Percentiles rank a stretch among this genome's conserved stretches.
These are phyloP conservation scores for Diaporthe vexans DNA, from an alignment of 2,329 filamentous ascomycete species.

Conservation along the genomic window DNA sequence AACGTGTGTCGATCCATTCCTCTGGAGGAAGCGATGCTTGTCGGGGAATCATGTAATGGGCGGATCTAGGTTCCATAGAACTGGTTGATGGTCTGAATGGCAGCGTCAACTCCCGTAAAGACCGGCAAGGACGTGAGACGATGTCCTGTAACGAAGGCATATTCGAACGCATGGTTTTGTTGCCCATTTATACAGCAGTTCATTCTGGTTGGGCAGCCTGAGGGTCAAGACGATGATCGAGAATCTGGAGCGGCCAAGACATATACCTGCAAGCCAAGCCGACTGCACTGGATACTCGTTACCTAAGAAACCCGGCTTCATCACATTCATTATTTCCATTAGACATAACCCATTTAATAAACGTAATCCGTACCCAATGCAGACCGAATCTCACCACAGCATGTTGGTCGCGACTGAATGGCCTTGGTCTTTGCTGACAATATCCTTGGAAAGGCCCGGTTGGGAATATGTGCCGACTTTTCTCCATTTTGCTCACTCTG, in stretches of 20 bases:
- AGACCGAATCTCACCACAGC: background rate
- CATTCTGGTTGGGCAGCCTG: background rate
- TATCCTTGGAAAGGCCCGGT: background rate
- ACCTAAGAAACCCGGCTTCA: slow-evolving; percentile 20
- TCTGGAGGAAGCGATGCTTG: slow-evolving; percentile 29
- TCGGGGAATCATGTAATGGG: slow-evolving; percentile 20
- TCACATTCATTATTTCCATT: slow-evolving; percentile 20
- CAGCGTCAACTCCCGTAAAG: background rate
- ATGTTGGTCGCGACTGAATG: background rate
- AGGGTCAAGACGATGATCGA: background rate
- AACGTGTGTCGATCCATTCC: slow-evolving; percentile 27
- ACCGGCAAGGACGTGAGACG: background rate
- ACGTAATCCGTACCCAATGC: slow-evolving; percentile 8
- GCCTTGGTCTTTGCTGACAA: background rate
- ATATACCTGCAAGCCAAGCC: slow-evolving; percentile 24
- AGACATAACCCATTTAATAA: slow-evolving; percentile 27
- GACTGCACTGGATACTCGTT: slow-evolving; percentile 8
- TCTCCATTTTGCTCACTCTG: background rate
- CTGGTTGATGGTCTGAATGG: background rate
- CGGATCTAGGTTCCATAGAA: slow-evolving; percentile 17
- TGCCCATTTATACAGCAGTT: slow-evolving; percentile 5
- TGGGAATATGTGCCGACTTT: background rate
- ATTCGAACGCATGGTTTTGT: background rate
- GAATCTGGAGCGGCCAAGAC: slow-evolving; percentile 7
- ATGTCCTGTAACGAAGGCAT: background rate